Conservation (phyloP, 2,329 filamentous ascomycete species). For the Aspergillus costaricaensis region DNA sequence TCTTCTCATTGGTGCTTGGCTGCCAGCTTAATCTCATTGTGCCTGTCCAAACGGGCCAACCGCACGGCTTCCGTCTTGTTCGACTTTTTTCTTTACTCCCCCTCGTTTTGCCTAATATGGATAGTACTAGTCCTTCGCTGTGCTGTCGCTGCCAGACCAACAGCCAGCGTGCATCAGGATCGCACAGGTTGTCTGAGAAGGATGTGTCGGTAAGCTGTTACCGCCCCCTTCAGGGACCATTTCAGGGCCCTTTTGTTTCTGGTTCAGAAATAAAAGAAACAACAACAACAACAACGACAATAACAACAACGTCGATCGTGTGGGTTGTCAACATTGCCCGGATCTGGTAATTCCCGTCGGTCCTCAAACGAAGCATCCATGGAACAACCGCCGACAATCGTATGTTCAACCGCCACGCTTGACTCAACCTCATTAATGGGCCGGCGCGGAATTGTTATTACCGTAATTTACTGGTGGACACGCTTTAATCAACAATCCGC, state of each 20-base stretch:
- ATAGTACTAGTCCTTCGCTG: not conserved
- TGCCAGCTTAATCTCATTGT: conserved; percentile 12
- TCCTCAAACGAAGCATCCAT: not conserved
- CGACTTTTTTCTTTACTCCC: not conserved
- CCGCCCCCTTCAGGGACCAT: not conserved
- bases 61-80: not conserved
- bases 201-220: not conserved
- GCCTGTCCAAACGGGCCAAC: not conserved
- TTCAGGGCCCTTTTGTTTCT: not conserved
- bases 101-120: not conserved
- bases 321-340: not conserved
- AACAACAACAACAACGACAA: not conserved
- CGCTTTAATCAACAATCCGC: conserved; percentile 4
- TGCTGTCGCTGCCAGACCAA: not conserved
- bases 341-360: not conserved
- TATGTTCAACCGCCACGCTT: not conserved
- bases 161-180: not conserved
- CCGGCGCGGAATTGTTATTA: not conserved
- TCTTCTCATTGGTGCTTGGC: conserved; percentile 1
- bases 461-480: conserved; percentile 3
- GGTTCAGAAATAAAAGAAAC: not conserved
- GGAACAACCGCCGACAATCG: not conserved
- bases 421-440: conserved; percentile 1
- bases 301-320: not conserved
- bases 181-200: not conserved